Conservation (phyloP, 495 filamentous ascomycete species). For the Pyrenopolyporus hunteri region DNA sequence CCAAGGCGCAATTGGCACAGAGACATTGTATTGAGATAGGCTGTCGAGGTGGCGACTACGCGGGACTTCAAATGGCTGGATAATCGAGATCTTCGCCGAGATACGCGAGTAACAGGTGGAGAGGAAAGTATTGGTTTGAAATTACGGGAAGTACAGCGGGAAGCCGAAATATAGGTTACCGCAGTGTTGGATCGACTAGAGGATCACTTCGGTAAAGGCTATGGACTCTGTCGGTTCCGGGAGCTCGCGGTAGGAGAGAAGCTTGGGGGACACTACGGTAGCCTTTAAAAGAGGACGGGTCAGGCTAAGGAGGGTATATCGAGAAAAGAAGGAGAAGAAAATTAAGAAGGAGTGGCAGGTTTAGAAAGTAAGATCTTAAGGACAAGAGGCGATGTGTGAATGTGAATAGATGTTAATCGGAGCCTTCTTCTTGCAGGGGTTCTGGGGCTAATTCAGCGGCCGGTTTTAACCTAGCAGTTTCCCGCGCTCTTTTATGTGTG, state of each 20-base stretch:
- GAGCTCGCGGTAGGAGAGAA: background rate
- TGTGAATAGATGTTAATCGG: constrained; percentile 31
- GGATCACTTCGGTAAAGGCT: background rate
- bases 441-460: background rate
- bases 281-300: background rate
- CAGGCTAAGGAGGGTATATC: background rate
- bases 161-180: constrained; percentile 2
- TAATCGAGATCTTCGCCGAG: background rate
- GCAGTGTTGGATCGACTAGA: constrained; percentile 3
- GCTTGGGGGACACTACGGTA: background rate
- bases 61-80: background rate
- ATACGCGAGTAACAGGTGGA: background rate
- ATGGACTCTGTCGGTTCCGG: background rate
- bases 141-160: constrained; percentile 4
- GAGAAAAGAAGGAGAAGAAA: constrained; percentile 2
- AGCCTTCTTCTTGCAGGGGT: constrained; percentile 16
- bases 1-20: constrained; percentile 87
- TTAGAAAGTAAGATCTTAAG: background rate
- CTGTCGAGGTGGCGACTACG: background rate
- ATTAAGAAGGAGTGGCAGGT: background rate
- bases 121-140: background rate
- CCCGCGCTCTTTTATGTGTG: constrained; percentile 19
- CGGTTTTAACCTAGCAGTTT: no score
- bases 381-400: constrained; percentile 12
- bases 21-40: constrained; percentile 64